phyloP scores from a whole-genome alignment of 192 early-diverging fungal species.

The Entomortierella chlamydospora region DNA sequence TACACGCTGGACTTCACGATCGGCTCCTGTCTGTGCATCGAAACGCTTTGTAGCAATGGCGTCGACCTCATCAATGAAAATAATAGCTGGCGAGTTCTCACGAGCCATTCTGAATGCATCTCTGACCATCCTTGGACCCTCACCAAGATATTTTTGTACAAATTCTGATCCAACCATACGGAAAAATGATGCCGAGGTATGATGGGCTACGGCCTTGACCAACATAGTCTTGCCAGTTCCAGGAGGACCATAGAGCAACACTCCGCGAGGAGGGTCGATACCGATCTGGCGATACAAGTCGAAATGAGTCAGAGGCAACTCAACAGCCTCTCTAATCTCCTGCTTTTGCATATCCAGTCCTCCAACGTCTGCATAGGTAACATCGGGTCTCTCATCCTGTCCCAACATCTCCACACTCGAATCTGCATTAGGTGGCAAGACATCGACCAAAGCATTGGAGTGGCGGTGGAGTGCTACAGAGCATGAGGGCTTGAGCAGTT shows the following conservation, averaged over 20 bases:
- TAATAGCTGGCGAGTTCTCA: slow-evolving; percentile 97
- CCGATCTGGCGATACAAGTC: slow-evolving; percentile 98
- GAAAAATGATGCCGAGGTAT: slow-evolving; percentile 96
- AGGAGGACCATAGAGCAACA: slow-evolving; percentile 98
- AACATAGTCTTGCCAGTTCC: slow-evolving; percentile 99
- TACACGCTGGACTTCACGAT: slow-evolving; percentile 99
- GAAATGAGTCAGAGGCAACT: slow-evolving; percentile 97
- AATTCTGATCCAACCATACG: slow-evolving; percentile 98
- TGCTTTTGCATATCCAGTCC: slow-evolving; percentile 94
- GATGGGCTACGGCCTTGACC: slow-evolving; percentile 98
- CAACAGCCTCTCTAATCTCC: slow-evolving; percentile 95
- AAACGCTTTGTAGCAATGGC: slow-evolving; percentile 98
- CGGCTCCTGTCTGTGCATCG: slow-evolving; percentile 98
- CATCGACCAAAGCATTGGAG: slow-evolving; percentile 96
- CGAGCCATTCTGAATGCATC: slow-evolving; percentile 97
- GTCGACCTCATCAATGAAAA: slow-evolving; percentile 99
- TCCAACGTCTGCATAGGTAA: slow-evolving; percentile 84
- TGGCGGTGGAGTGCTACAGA: slow-evolving; percentile 97
- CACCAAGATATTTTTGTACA: slow-evolving; percentile 99
- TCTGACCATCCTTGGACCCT: slow-evolving; percentile 97
- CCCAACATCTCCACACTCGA: slow-evolving; percentile 90
- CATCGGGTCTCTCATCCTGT: slow-evolving; percentile 83
- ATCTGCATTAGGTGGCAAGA: slow-evolving; percentile 96
- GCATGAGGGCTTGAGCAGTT: slow-evolving; percentile 93
- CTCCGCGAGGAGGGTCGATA: slow-evolving; percentile 98